Conservation (phyloP, 768 basidiomycete genomes). For the Omphalotus guepiniiformis region DNA sequence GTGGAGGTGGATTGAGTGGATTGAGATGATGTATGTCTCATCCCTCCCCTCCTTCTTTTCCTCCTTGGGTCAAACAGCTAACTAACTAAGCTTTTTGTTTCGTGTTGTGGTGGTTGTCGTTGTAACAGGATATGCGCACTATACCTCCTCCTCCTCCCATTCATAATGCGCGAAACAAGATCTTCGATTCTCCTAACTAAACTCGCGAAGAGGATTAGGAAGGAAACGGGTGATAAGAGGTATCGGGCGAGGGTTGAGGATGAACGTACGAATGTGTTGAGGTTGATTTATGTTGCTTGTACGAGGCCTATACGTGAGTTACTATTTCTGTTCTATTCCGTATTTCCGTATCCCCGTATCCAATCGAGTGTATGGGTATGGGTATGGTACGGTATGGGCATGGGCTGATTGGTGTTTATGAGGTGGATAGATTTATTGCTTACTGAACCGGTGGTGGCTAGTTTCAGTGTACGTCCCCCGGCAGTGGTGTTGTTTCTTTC, state of each 20-base stretch:
- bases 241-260: slow-evolving; percentile 65
- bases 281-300: slow-evolving; percentile 65
- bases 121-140: slow-evolving; percentile 51
- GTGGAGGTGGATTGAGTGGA: slow-evolving; percentile 88
- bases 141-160: slow-evolving; percentile 44
- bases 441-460: slow-evolving; percentile 71
- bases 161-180: slow-evolving; percentile 72
- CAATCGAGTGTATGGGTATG: no score
- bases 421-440: slow-evolving; percentile 62
- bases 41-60: slow-evolving; percentile 6
- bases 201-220: slow-evolving; percentile 58
- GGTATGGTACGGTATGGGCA: no score
- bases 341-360: no score
- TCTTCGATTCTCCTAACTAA: slow-evolving; percentile 64
- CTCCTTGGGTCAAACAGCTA: no score
- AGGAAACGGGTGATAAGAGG: slow-evolving; percentile 56
- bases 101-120: no score
- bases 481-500: background rate
- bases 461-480: slow-evolving; percentile 58
- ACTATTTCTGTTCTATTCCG: slow-evolving; percentile 16
- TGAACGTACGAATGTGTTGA: slow-evolving; percentile 50
- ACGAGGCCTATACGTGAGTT: slow-evolving; percentile 67
- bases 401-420: no score
- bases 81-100: background rate
- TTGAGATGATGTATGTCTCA: slow-evolving; percentile 60